These are phyloP conservation scores for Daldinia eschscholtzii DNA, from an alignment of 2,329 filamentous ascomycete species.

Conservation along the genomic window DNA sequence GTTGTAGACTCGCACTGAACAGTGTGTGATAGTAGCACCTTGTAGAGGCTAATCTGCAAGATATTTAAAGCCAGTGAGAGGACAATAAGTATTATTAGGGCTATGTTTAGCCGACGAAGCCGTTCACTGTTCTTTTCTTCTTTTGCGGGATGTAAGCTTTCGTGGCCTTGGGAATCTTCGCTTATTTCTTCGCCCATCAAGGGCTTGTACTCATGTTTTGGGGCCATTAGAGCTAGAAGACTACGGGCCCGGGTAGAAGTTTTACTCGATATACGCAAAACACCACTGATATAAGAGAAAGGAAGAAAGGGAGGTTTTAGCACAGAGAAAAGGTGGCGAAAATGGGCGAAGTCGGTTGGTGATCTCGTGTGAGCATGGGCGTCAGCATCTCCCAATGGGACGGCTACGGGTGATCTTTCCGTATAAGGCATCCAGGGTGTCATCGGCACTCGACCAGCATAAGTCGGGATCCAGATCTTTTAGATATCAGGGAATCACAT, in stretches of 20 bases:
- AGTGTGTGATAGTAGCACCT: not conserved
- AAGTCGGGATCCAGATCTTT: slow-evolving; percentile 17
- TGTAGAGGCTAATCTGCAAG: slow-evolving; percentile 19
- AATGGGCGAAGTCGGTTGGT: not conserved
- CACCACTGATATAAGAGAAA: not conserved
- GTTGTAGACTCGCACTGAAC: not conserved
- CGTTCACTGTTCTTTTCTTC: not conserved
- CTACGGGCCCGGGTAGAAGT: no score
- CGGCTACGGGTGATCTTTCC: slow-evolving; percentile 8
- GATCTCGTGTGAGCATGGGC: not conserved
- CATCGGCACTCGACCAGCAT: slow-evolving; percentile 18
- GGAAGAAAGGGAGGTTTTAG: not conserved
- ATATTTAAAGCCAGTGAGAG: slow-evolving; percentile 24
- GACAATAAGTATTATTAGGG: slow-evolving; percentile 1
- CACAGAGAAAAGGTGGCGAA: not conserved
- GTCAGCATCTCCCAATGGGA: slow-evolving; percentile 5
- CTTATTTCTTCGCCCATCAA: slow-evolving; percentile 20
- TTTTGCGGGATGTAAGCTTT: not conserved
- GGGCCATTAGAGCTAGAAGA: not conserved
- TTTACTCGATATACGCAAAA: not conserved
- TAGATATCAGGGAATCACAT: slow-evolving; percentile 9
- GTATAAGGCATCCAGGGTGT: slow-evolving; percentile 1
- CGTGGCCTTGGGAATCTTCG: slow-evolving; percentile 12
- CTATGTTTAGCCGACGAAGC: not conserved
- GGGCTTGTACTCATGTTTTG: slow-evolving; percentile 26